A percentile compares a stretch with the other conserved stretches of the same genome.
Evolutionary conservation across 176 grass and related monocot genomes (phyloP).

Genomic region (Alopecurus myosuroides): DNA sequence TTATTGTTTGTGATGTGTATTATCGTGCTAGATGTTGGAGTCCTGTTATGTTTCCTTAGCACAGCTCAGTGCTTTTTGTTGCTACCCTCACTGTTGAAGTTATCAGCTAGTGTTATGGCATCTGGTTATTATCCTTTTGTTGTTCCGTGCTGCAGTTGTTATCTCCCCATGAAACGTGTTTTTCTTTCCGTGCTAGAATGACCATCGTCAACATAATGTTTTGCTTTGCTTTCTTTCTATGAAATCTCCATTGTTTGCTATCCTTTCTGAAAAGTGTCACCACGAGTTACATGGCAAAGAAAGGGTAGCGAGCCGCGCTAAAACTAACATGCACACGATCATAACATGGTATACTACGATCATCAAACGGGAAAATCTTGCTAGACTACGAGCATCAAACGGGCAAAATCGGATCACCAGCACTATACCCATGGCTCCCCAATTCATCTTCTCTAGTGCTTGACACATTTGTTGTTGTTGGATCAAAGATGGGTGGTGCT

Average conservation of each 20-base stretch:
- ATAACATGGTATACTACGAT: neutral
- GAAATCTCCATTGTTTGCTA: neutral
- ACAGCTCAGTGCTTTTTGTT: neutral
- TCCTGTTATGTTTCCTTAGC: neutral
- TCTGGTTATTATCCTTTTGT: neutral
- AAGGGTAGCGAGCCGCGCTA: neutral
- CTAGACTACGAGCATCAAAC: neutral
- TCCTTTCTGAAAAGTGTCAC: neutral
- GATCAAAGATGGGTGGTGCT: too few species aligned
- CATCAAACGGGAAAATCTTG: neutral
- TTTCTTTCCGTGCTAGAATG: neutral
- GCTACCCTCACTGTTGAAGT: neutral
- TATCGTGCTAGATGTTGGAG: neutral
- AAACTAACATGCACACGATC: neutral
- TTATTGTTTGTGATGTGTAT: neutral
- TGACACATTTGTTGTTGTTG: too few species aligned
- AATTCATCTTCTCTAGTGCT: neutral
- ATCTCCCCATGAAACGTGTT: neutral
- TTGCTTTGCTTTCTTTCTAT: neutral
- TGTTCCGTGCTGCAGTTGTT: neutral
- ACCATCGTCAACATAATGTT: neutral
- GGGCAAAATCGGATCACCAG: neutral
- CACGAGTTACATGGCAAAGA: neutral
- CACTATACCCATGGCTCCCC: neutral
- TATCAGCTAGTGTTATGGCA: neutral